phyloP scores from a whole-genome alignment of 2,329 filamentous ascomycete species.

The Xylariomycetidae sp. region DNA sequence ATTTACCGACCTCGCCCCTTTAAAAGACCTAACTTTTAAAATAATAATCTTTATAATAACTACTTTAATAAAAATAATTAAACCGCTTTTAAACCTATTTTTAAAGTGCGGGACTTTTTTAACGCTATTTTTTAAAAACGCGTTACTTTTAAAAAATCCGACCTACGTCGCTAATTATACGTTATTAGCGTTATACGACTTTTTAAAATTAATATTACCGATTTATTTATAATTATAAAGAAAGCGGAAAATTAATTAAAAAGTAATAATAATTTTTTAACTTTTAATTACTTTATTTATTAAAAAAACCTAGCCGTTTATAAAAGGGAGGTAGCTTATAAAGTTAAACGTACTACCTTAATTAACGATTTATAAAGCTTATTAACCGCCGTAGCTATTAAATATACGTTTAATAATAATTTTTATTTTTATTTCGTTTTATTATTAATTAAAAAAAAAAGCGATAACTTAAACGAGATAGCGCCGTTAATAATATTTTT shows the following conservation, averaged over 20 bases:
- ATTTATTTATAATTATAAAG: neutral
- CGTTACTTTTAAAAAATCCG: neutral
- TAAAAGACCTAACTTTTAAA: neutral
- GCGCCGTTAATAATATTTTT: too few relatives aligned
- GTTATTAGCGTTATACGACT: neutral
- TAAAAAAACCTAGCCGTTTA: neutral
- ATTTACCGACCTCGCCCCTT: too few relatives aligned
- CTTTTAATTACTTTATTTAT: too few relatives aligned
- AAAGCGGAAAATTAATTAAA: neutral
- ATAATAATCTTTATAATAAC: neutral
- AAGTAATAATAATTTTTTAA: neutral
- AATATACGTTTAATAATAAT: neutral
- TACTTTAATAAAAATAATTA: neutral
- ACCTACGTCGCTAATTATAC: too few relatives aligned
- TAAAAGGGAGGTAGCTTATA: neutral
- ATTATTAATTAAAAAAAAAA: constrained; percentile 1
- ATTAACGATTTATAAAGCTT: too few relatives aligned
- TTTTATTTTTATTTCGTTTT: neutral
- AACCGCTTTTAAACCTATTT: neutral
- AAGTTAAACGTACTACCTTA: neutral
- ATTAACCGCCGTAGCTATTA: too few relatives aligned
- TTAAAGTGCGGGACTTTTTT: neutral
- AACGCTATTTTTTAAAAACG: neutral
- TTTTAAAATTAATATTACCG: neutral
- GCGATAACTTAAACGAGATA: too few relatives aligned